phyloP scores from a whole-genome alignment of 2,329 filamentous ascomycete genomes.

The Ophidiomyces ophidiicola region DNA sequence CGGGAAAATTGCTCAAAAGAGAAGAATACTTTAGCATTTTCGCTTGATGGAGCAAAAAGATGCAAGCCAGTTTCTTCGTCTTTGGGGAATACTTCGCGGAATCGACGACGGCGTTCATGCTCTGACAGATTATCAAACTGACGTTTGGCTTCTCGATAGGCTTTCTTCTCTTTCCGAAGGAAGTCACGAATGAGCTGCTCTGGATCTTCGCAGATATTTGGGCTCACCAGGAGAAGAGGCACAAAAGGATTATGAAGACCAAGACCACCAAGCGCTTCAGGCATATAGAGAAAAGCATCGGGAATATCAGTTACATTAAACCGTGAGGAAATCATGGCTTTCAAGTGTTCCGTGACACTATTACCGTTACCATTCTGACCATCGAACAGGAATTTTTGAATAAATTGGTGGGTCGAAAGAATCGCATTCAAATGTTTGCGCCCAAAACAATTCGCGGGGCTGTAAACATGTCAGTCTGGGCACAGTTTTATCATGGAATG shows the following conservation, averaged over 20 bases:
- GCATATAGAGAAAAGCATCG: constrained; percentile 39
- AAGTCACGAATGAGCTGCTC: constrained; percentile 19
- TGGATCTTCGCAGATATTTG: constrained; percentile 20
- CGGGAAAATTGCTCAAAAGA: constrained; percentile 28
- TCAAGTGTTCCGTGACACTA: constrained; percentile 41
- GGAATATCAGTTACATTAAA: constrained; percentile 36
- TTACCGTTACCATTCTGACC: constrained; percentile 17
- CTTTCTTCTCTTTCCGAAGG: constrained; percentile 17
- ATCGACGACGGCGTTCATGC: constrained; percentile 7
- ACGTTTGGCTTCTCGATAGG: constrained; percentile 19
- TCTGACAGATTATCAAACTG: constrained; percentile 18
- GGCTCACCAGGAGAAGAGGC: constrained; percentile 29
- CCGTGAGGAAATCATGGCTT: constrained; percentile 37
- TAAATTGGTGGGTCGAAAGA: constrained; percentile 35
- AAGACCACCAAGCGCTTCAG: constrained; percentile 37
- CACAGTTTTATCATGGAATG: not conserved
- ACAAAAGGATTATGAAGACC: constrained; percentile 39
- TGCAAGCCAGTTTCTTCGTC: constrained; percentile 11
- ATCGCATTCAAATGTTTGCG: constrained; percentile 39
- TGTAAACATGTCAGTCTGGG: not conserved
- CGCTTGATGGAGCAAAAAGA: constrained; percentile 10
- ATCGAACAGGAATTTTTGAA: constrained; percentile 38
- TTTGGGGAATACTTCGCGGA: constrained; percentile 12
- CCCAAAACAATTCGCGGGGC: constrained; percentile 39
- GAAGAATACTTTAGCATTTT: constrained; percentile 21